Base-by-base conservation (phyloP, 169 alveolate species). In the Neospora caninum region DNA sequence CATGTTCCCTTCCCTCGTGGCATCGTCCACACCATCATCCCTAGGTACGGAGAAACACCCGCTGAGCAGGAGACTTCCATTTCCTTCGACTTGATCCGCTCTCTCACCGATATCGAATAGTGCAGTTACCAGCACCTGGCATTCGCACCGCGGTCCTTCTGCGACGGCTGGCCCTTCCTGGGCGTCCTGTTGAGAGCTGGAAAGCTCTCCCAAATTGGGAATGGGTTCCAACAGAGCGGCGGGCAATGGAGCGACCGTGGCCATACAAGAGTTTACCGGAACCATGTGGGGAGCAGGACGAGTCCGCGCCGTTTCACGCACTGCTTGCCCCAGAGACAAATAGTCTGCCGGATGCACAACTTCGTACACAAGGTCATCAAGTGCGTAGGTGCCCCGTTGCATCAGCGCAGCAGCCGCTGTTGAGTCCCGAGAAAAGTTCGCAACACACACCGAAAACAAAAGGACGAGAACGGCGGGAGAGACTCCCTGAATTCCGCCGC, bases 201-300 rank as follows among this genome's bases (percentile, higher is more conserved):
- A 38, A 16, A 13, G 43, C 7, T 34, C 38, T 69, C 13, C 58
- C 58, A 49, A 13, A 49, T 4, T 13, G 58, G 73, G 4, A 64
- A 64, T 6, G 34, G 73, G 7, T 7, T 64, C 73, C 34, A 64
- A 64, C 73, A 64, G n/a, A 64, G 34, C 73, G 1, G 73, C n/a
- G 20, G 73, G 34, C 7, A 64, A 27, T 16, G 73, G 73, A 64
- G 20, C 31, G 43, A 78, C 86, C 41, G 49, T 13, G 43, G 42
- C 86, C 45, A 18, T 29, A 43, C 86, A 78, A 18, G 86, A 78
- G 27, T 2, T 78, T 10, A 78, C 86, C 22, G 86, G 86, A 0
- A 78, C 86, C 86, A 78, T 78, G 20, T 78, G 86, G 2, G 86
- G 86, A n/a, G 86, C 49, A n/a, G 43, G 43, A 18, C 45, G 41